Evolutionary conservation across 768 basidiomycete species (phyloP).

Genomic region (Russula vinacea): DNA sequence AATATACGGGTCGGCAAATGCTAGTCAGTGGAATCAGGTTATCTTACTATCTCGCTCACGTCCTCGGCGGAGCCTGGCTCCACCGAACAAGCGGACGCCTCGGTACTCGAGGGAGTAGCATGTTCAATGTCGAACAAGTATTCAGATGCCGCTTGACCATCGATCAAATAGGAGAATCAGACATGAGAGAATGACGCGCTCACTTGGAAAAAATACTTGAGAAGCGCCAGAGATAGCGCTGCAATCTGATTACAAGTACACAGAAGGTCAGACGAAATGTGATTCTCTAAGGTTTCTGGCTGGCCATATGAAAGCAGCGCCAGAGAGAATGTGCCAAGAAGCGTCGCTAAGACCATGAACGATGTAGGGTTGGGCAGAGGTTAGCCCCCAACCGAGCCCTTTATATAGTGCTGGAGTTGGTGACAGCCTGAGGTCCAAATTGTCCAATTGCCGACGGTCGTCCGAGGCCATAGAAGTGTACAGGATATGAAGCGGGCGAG

Average conservation of each 20-base stretch:
- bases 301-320: background rate
- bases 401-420: too few species aligned
- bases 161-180: background rate
- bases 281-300: background rate
- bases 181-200: background rate
- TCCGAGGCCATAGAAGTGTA: too few species aligned
- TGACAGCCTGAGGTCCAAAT: too few species aligned
- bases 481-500: too few species aligned
- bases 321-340: background rate
- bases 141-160: conserved; percentile 14
- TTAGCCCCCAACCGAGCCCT: background rate
- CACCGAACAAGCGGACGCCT: background rate
- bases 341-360: background rate
- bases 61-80: too few species aligned
- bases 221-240: conserved; percentile 6
- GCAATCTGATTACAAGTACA: background rate
- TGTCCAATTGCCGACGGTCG: too few species aligned
- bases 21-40: too few species aligned
- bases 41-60: too few species aligned
- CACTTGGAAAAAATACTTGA: conserved; percentile 6
- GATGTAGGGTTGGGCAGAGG: background rate
- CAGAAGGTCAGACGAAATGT: background rate
- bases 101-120: conserved; percentile 6
- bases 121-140: conserved; percentile 16
- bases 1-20: too few species aligned